A percentile compares a stretch with the other conserved stretches of the same genome.
Evolutionary conservation across 2,329 filamentous ascomycete genomes (phyloP).

Genomic region (Oidium heveae): DNA sequence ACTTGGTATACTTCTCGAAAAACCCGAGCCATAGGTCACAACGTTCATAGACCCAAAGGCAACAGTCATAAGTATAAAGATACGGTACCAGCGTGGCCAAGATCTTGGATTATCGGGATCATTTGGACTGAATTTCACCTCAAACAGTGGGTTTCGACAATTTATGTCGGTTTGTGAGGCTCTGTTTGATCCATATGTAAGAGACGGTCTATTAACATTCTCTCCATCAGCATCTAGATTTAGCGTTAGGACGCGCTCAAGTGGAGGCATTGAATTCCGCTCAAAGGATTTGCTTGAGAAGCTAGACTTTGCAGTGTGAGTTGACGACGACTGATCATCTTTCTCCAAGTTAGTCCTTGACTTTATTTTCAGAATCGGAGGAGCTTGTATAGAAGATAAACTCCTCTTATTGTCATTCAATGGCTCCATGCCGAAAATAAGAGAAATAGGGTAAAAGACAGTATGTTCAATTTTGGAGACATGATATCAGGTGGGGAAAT

Average conservation of each 20-base stretch:
- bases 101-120: slow-evolving; percentile 41
- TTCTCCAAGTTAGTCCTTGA: slow-evolving; percentile 5
- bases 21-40: slow-evolving; percentile 54
- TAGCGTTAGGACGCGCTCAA: slow-evolving; percentile 17
- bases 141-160: slow-evolving; percentile 31
- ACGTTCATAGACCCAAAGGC: slow-evolving; percentile 17
- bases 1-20: slow-evolving; percentile 45
- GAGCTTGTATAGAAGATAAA: not conserved
- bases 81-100: slow-evolving; percentile 30
- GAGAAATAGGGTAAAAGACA: not conserved
- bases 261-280: slow-evolving; percentile 13
- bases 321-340: slow-evolving; percentile 4
- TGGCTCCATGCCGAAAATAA: not conserved
- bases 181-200: no score
- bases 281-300: slow-evolving; percentile 7
- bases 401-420: not conserved
- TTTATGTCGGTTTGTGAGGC: slow-evolving; percentile 1
- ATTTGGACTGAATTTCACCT: slow-evolving; percentile 43
- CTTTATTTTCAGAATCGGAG: not conserved
- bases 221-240: slow-evolving; percentile 18
- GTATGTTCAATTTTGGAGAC: not conserved
- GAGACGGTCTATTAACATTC: slow-evolving; percentile 1
- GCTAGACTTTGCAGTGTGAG: slow-evolving; percentile 6
- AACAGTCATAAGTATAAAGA: slow-evolving; percentile 15
- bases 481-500: not conserved